A percentile compares a stretch with the other conserved stretches of the same genome.
These are phyloP conservation scores for Auriscalpium microsporum DNA, from an alignment of 768 basidiomycete species.

Conservation along the genomic window DNA sequence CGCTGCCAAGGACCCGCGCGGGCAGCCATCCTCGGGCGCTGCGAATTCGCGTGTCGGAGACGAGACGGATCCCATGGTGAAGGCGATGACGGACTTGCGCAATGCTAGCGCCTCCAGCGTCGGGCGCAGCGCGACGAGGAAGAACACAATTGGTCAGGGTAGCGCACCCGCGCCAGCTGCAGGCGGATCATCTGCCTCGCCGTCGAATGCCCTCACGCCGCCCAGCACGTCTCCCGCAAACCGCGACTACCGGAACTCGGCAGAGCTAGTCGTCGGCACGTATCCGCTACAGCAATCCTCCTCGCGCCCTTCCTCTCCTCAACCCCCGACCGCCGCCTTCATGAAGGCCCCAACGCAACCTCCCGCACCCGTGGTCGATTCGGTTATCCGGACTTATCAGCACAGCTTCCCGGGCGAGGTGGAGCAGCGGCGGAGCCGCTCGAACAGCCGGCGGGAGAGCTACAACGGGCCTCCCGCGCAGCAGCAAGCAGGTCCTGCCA, in stretches of 20 bases:
- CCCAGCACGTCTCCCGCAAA: slow-evolving; percentile 15
- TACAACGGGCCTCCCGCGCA: slow-evolving; percentile 21
- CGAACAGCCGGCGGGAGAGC: slow-evolving; percentile 22
- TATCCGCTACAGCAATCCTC: slow-evolving; percentile 46
- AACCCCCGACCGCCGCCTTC: slow-evolving; percentile 61
- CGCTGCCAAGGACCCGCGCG: slow-evolving; percentile 56
- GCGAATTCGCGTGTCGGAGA: slow-evolving; percentile 17
- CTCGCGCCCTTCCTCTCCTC: slow-evolving; percentile 72
- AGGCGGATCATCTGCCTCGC: slow-evolving; percentile 7
- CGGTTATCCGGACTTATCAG: slow-evolving; percentile 68
- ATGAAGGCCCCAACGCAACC: slow-evolving; percentile 50
- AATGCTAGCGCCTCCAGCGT: slow-evolving; percentile 25
- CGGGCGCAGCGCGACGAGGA: slow-evolving; percentile 17
- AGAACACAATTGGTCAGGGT: slow-evolving; percentile 7
- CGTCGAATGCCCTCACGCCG: slow-evolving; percentile 8
- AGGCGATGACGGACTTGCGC: slow-evolving; percentile 25
- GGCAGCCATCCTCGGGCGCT: slow-evolving; percentile 15
- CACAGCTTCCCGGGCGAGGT: slow-evolving; percentile 84
- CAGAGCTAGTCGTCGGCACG: slow-evolving; percentile 69
- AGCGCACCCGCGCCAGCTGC: neutral
- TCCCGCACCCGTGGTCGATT: slow-evolving; percentile 49
- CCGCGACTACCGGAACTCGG: slow-evolving; percentile 67
- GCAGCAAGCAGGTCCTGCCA: slow-evolving; percentile 22
- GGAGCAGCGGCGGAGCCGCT: slow-evolving; percentile 48
- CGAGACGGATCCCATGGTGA: slow-evolving; percentile 32